Percentiles rank a stretch among this genome's conserved stretches.
Conservation (phyloP, 345 rosid species). For the Bruguiera parviflora region DNA sequence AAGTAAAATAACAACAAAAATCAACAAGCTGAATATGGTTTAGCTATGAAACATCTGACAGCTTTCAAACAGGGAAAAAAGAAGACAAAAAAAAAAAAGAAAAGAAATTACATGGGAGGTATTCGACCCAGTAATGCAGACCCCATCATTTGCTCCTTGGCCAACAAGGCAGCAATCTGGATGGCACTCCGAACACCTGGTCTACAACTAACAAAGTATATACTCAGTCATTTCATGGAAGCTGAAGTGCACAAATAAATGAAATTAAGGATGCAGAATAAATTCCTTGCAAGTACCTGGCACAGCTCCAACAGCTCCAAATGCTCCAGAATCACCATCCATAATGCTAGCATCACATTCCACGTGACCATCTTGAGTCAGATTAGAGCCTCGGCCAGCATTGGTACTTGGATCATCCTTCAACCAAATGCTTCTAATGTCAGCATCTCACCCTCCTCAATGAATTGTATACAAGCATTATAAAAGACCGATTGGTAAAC, state of each 20-base stretch:
- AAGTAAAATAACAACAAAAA: no score
- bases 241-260: not conserved
- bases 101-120: slow-evolving; percentile 72
- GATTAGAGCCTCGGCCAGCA: slow-evolving; percentile 94
- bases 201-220: slow-evolving; percentile 47
- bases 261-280: not conserved
- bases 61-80: slow-evolving; percentile 1
- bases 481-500: no score
- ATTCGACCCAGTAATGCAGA: slow-evolving; percentile 75
- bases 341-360: slow-evolving; percentile 94
- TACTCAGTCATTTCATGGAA: slow-evolving; percentile 22
- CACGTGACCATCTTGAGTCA: slow-evolving; percentile 85
- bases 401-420: slow-evolving; percentile 89
- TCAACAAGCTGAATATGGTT: no score
- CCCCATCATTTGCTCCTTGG: slow-evolving; percentile 71
- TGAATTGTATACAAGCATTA: not conserved
- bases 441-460: not conserved
- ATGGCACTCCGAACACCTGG: slow-evolving; percentile 90
- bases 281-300: slow-evolving; percentile 47
- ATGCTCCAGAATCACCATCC: slow-evolving; percentile 82
- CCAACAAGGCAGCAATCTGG: slow-evolving; percentile 70
- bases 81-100: slow-evolving; percentile 16
- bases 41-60: not conserved
- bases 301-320: slow-evolving; percentile 97
- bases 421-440: not conserved